phyloP scores from a whole-genome alignment of 768 basidiomycete genomes.

The Clavaria fumosa region DNA sequence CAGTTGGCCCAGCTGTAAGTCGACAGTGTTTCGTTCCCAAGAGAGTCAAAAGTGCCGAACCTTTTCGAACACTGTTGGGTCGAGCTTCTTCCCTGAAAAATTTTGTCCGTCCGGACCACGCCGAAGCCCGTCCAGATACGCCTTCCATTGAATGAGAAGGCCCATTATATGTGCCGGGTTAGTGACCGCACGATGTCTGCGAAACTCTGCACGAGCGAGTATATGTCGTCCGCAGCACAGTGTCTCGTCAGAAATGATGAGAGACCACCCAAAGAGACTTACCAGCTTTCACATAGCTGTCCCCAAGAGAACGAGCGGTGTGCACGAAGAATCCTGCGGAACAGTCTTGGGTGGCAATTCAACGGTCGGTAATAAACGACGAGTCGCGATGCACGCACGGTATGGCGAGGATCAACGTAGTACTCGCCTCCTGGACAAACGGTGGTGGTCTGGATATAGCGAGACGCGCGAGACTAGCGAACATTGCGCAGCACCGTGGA shows the following conservation, averaged over 20 bases:
- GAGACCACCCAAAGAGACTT: constrained; percentile 6
- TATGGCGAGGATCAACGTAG: too few relatives aligned
- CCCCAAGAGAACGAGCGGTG: constrained; percentile 65
- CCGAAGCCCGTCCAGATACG: constrained; percentile 67
- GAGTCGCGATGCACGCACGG: too few relatives aligned
- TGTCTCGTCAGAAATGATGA: background rate
- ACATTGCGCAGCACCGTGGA: too few relatives aligned
- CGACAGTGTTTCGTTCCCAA: background rate
- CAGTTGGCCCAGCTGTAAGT: constrained; percentile 71
- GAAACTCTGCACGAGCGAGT: constrained; percentile 50
- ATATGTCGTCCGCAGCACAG: constrained; percentile 16
- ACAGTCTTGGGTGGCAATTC: constrained; percentile 38
- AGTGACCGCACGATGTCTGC: constrained; percentile 57
- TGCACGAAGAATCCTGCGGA: constrained; percentile 64
- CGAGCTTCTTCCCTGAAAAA: constrained; percentile 54
- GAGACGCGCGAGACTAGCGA: too few relatives aligned
- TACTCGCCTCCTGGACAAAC: too few relatives aligned
- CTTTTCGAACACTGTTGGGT: constrained; percentile 63
- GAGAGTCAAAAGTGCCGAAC: constrained; percentile 21
- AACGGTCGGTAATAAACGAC: constrained; percentile 1
- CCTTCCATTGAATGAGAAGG: constrained; percentile 91
- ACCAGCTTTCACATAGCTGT: constrained; percentile 77
- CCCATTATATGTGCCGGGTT: constrained; percentile 90
- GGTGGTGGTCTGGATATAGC: too few relatives aligned
- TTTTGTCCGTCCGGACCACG: constrained; percentile 25